Evolutionary conservation across 2,329 filamentous ascomycete species (phyloP), one percentile per base, ranked within the genome.

Genomic region (Phaeosphaeriaceae sp.): DNA sequence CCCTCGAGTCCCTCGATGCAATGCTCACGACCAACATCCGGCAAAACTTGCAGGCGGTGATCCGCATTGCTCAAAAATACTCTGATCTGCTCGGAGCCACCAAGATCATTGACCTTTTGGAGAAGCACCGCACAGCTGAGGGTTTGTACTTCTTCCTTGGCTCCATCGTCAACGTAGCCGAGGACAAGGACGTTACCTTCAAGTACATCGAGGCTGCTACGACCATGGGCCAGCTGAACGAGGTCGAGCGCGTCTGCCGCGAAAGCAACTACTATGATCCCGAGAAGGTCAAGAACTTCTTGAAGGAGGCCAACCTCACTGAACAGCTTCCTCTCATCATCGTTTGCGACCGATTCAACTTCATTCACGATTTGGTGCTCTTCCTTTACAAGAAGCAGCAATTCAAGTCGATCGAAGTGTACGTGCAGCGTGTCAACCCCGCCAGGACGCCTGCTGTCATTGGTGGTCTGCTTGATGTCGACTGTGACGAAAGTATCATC

Each of bases 371-470:
- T 73, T 81, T 99, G 73, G 92, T 99, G 46, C 86, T 99, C 21
- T 97, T 95, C 80, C 87, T 99, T 9, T 99, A 99, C 84, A 95
- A 98, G 84, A 96, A 96, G 81, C 94, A 99, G 80, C 94, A 98
- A 76, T 99, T 97, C 86, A 93, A 96, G 82, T 97, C 95, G 1
- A 99, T 99, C 65, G 95, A 99, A 81, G 89, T 96, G 10, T 99
- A 99, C 70, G 95, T 99, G 25, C 95, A 99, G 83, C 90, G 92
- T 46, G 93, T 99, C 69, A 99, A 99, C 81, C 93, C 95, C 6
- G 85, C 90, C 17, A 86, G 95, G 69, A 95, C 96, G 6, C 95
- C 95, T 5, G 91, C 93, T 56, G 95, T 99, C 60, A 88, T 99
- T 66, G 95, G 95, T 68, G 95, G 93, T 36, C 83, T 99, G 31